Conservation (phyloP, 305 asterid species). For the Fraxinus sp. region DNA sequence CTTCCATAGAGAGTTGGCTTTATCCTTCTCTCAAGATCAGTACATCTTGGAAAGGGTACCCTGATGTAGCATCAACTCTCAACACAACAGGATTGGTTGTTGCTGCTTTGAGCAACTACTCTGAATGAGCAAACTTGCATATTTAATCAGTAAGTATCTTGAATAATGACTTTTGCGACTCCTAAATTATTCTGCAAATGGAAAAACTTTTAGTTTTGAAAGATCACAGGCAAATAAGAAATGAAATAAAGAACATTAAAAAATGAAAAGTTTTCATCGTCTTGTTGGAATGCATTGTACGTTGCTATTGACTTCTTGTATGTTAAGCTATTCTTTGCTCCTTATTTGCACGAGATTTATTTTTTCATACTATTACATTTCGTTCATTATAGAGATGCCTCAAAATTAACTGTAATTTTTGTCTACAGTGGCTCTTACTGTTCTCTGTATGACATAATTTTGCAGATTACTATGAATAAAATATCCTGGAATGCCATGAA, state of each 20-base stretch:
- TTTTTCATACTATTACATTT: neutral
- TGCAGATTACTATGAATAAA: constrained; percentile 26
- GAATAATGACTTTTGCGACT: neutral
- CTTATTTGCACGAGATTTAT: neutral
- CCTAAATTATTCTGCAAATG: neutral
- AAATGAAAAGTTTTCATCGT: neutral
- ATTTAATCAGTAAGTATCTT: constrained; percentile 18
- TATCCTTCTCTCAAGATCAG: constrained; percentile 75
- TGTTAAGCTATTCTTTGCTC: neutral
- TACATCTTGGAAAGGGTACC: constrained; percentile 90
- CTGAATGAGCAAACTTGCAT: constrained; percentile 44
- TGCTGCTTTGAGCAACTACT: constrained; percentile 80
- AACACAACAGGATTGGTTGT: constrained; percentile 86
- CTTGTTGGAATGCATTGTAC: neutral
- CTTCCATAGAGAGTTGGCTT: constrained; percentile 71
- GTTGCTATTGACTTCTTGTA: neutral
- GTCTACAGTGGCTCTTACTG: neutral
- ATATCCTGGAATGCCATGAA: neutral
- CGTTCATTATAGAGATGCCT: neutral
- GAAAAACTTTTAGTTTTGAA: neutral
- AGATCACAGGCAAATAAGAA: neutral
- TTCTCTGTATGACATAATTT: neutral
- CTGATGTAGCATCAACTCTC: constrained; percentile 82
- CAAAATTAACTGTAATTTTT: neutral
- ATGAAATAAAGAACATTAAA: neutral